A percentile compares a stretch with the other conserved stretches of the same genome.
Conservation (phyloP, 345 rosid species). For the Brassica nigra region DNA sequence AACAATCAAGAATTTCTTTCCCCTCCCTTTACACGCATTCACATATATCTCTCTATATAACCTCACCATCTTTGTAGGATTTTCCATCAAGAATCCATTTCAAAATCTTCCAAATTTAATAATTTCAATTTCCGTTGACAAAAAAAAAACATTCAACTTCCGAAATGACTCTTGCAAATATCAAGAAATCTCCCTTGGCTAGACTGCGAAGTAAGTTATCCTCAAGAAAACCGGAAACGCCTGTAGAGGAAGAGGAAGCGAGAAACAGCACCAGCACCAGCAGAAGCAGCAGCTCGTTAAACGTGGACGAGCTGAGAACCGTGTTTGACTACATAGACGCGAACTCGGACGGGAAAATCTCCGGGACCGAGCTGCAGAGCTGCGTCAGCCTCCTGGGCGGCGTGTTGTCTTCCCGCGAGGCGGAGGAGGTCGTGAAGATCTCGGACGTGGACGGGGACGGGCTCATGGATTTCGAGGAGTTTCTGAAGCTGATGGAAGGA, state of each 20-base stretch:
- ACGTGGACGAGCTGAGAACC: constrained; percentile 30
- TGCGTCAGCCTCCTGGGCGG: constrained; percentile 52
- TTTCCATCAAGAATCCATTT: neutral
- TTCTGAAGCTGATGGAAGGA: constrained; percentile 49
- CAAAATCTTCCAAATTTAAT: neutral
- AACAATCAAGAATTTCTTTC: constrained; percentile 4
- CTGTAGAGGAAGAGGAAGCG: neutral
- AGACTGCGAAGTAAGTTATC: constrained; percentile 39
- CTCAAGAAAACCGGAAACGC: constrained; percentile 22
- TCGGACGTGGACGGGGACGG: constrained; percentile 67
- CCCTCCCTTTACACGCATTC: constrained; percentile 6
- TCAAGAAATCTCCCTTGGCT: constrained; percentile 22
- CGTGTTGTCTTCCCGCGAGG: constrained; percentile 49
- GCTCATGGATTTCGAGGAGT: constrained; percentile 54
- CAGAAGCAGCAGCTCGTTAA: constrained; percentile 25
- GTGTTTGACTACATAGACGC: constrained; percentile 60
- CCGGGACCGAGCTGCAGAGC: constrained; percentile 54
- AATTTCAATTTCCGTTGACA: neutral
- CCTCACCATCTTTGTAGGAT: neutral
- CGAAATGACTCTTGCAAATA: constrained; percentile 20
- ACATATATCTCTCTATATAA: constrained; percentile 15
- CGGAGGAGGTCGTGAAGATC: constrained; percentile 47
- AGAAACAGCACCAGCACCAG: constrained; percentile 11
- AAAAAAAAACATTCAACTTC: no score
- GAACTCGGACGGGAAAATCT: constrained; percentile 60